Evolutionary conservation across 164 flowering plant species (phyloP).

Genomic region (Stephania yunnanensis): DNA sequence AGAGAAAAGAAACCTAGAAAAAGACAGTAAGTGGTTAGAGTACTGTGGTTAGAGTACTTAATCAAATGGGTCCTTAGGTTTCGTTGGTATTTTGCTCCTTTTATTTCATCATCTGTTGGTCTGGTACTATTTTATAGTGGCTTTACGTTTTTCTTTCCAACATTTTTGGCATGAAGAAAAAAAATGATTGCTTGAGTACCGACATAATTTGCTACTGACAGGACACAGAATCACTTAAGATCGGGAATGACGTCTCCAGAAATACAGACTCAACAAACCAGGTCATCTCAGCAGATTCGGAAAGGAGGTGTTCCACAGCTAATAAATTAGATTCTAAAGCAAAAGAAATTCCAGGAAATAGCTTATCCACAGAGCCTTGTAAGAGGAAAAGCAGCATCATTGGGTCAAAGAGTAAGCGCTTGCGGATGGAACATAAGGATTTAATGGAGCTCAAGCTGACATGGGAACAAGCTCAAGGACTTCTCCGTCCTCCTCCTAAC

Average conservation of each 20-base stretch:
- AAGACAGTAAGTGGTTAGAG: too few relatives aligned
- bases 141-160: too few relatives aligned
- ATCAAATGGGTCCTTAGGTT: too few relatives aligned
- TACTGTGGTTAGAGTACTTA: too few relatives aligned
- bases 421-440: conserved; percentile 52
- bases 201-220: conserved; percentile 4
- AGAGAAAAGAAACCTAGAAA: too few relatives aligned
- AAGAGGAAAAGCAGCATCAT: conserved; percentile 64
- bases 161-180: too few relatives aligned
- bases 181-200: too few relatives aligned
- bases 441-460: conserved; percentile 67
- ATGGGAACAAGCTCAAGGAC: conserved; percentile 88
- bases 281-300: conserved; percentile 43
- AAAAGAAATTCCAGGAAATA: conserved; percentile 42
- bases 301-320: conserved; percentile 39
- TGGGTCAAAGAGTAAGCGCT: conserved; percentile 58
- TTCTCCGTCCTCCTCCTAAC: conserved; percentile 64
- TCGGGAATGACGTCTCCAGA: conserved; percentile 26
- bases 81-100: too few relatives aligned
- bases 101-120: too few relatives aligned
- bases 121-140: too few relatives aligned
- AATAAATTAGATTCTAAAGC: conserved; percentile 54
- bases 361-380: conserved; percentile 28
- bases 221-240: conserved; percentile 19
- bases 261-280: conserved; percentile 30